Conservation (phyloP, 345 rosid genomes). For the Bretschneidera sinensis region DNA sequence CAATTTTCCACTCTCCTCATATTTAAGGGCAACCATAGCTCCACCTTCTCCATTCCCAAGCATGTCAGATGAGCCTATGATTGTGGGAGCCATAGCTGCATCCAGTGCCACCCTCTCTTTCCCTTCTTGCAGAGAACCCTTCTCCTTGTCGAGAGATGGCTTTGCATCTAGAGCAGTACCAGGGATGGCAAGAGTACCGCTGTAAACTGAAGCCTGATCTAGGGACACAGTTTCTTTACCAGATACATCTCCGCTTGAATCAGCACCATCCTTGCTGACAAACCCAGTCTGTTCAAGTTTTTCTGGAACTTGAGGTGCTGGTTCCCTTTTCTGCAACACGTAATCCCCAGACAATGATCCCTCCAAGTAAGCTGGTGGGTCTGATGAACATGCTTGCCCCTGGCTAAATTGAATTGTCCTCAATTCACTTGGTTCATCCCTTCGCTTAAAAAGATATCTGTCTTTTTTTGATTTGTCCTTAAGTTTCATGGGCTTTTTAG, state of each 20-base stretch:
- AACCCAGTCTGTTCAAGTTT: slow-evolving; percentile 35
- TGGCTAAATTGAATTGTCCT: slow-evolving; percentile 27
- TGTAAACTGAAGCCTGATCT: slow-evolving; percentile 22
- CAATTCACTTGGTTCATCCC: slow-evolving; percentile 53
- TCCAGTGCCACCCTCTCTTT: slow-evolving; percentile 22
- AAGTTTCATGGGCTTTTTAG: slow-evolving; percentile 58
- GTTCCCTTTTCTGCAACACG: slow-evolving; percentile 67
- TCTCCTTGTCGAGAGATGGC: slow-evolving; percentile 28
- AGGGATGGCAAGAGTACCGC: not conserved
- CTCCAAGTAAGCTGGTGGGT: slow-evolving; percentile 30
- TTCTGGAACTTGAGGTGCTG: slow-evolving; percentile 27
- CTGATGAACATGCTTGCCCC: slow-evolving; percentile 35
- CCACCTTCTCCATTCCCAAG: slow-evolving; percentile 32
- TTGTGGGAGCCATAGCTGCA: slow-evolving; percentile 4
- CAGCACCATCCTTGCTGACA: slow-evolving; percentile 29
- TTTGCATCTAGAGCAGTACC: slow-evolving; percentile 21
- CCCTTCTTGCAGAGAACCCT: slow-evolving; percentile 19
- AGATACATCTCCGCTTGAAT: slow-evolving; percentile 29
- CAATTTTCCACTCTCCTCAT: slow-evolving; percentile 30
- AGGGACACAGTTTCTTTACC: slow-evolving; percentile 21
- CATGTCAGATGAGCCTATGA: not conserved
- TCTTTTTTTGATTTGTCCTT: slow-evolving; percentile 80
- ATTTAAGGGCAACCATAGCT: slow-evolving; percentile 27
- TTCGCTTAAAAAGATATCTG: slow-evolving; percentile 70
- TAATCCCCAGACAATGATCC: slow-evolving; percentile 54